These are phyloP conservation scores for Globisporangium alternatum DNA, from an alignment of 352 stramenopile genomes.

Conservation along the genomic window DNA sequence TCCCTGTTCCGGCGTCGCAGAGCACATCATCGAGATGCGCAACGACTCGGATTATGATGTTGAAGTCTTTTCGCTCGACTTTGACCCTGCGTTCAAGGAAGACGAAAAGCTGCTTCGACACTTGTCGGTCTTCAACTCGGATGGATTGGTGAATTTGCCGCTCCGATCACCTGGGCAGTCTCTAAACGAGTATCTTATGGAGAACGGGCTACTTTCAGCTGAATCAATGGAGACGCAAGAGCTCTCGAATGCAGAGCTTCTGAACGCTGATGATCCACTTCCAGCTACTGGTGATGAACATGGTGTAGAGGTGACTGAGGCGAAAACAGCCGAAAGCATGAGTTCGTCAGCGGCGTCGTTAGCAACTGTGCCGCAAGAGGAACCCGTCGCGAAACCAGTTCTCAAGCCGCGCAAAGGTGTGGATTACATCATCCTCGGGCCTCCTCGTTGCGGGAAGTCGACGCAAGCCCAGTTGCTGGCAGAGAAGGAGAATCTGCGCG, in stretches of 20 bases:
- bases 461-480: constrained; percentile 74
- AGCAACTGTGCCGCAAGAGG: not conserved
- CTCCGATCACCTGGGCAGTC: constrained; percentile 63
- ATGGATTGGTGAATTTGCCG: constrained; percentile 71
- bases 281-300: not conserved
- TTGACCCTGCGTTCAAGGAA: constrained; percentile 75
- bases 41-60: constrained; percentile 90
- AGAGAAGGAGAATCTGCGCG: constrained; percentile 60
- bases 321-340: not conserved
- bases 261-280: not conserved
- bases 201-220: constrained; percentile 34
- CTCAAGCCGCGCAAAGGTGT: constrained; percentile 31
- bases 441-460: constrained; percentile 71
- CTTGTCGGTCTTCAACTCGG: constrained; percentile 49
- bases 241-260: not conserved
- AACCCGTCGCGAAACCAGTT: not conserved
- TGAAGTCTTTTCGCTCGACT: constrained; percentile 91
- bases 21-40: constrained; percentile 65
- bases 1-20: constrained; percentile 48
- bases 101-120: constrained; percentile 84
- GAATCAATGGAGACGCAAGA: not conserved
- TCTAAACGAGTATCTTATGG: constrained; percentile 53
- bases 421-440: constrained; percentile 85
- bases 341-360: not conserved
- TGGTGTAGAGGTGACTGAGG: not conserved